These are phyloP conservation scores for Eimeria maxima DNA, from an alignment of 169 alveolate genomes.

Conservation along the genomic window DNA sequence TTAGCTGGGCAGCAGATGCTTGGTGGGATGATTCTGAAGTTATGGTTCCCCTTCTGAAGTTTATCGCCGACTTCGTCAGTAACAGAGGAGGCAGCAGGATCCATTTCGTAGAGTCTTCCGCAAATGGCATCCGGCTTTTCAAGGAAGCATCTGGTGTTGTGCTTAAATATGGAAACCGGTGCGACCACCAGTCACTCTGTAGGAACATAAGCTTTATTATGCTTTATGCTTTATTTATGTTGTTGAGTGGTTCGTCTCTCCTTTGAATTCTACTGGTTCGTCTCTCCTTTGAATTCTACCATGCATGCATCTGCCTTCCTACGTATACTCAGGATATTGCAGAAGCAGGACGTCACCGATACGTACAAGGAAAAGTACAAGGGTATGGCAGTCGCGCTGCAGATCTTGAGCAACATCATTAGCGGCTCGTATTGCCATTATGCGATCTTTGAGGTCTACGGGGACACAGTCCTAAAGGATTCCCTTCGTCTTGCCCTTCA, in stretches of 20 bases:
- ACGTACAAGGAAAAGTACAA: slow-evolving; percentile 94
- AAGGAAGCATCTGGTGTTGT: slow-evolving; percentile 93
- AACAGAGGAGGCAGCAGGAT: slow-evolving; percentile 93
- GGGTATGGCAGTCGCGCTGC: slow-evolving; percentile 93
- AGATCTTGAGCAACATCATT: slow-evolving; percentile 94
- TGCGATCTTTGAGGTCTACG: slow-evolving; percentile 96
- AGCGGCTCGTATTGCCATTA: slow-evolving; percentile 96
- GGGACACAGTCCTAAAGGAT: slow-evolving; percentile 94
- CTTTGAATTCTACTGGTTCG: not conserved
- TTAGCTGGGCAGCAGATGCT: slow-evolving; percentile 93
- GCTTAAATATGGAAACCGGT: slow-evolving; percentile 83
- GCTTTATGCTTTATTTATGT: not conserved
- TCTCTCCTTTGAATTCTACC: not conserved
- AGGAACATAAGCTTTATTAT: not conserved
- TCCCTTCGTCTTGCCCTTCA: slow-evolving; percentile 93
- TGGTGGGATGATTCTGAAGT: slow-evolving; percentile 96
- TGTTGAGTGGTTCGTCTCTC: not conserved
- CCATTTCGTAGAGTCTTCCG: slow-evolving; percentile 95
- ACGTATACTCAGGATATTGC: slow-evolving; percentile 84
- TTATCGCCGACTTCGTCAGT: slow-evolving; percentile 89
- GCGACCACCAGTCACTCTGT: not conserved
- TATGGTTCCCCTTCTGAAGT: slow-evolving; percentile 95
- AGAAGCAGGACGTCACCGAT: slow-evolving; percentile 91
- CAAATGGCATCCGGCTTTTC: slow-evolving; percentile 95
- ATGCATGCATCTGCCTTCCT: not conserved